Percentiles rank a stretch among this genome's conserved stretches.
Evolutionary conservation across 2,329 filamentous ascomycete genomes (phyloP).

Genomic region (Orbilia ellipsospora): DNA sequence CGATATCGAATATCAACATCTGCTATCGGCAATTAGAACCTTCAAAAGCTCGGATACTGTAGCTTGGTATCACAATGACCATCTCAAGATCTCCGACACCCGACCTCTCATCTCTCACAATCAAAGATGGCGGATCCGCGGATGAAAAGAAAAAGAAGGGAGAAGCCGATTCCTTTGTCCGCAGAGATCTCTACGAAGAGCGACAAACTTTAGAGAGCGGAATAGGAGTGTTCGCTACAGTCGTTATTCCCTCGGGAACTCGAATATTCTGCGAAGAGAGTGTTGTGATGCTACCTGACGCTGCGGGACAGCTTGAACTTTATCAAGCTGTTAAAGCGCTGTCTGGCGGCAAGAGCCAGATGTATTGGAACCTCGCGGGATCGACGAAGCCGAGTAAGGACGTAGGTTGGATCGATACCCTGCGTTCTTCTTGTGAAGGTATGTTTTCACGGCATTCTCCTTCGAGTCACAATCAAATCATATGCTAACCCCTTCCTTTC

Average conservation of each 20-base stretch:
- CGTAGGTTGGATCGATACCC: slow-evolving; percentile 35
- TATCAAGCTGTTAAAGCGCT: slow-evolving; percentile 16
- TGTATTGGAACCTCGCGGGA: slow-evolving; percentile 42
- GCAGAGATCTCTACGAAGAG: slow-evolving; percentile 45
- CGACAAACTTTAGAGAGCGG: slow-evolving; percentile 37
- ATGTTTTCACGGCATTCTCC: neutral
- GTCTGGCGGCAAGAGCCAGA: neutral
- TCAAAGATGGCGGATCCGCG: neutral
- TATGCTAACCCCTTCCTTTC: neutral
- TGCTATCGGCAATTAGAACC: no score
- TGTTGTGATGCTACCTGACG: slow-evolving; percentile 38
- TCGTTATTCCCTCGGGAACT: slow-evolving; percentile 27
- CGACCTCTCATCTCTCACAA: slow-evolving; percentile 12
- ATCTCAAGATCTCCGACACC: slow-evolving; percentile 8
- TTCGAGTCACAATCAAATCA: neutral
- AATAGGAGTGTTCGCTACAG: slow-evolving; percentile 34
- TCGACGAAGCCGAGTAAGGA: slow-evolving; percentile 40
- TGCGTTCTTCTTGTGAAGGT: slow-evolving; percentile 30
- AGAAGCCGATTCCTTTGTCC: slow-evolving; percentile 17
- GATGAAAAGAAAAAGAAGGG: neutral
- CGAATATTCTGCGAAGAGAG: slow-evolving; percentile 49
- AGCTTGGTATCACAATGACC: slow-evolving; percentile 13
- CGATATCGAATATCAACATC: no score
- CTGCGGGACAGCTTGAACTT: slow-evolving; percentile 32
- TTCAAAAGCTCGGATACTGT: no score